Evolutionary conservation across 139 green algal species (phyloP).

Genomic region (Yamagishiella unicocca): DNA sequence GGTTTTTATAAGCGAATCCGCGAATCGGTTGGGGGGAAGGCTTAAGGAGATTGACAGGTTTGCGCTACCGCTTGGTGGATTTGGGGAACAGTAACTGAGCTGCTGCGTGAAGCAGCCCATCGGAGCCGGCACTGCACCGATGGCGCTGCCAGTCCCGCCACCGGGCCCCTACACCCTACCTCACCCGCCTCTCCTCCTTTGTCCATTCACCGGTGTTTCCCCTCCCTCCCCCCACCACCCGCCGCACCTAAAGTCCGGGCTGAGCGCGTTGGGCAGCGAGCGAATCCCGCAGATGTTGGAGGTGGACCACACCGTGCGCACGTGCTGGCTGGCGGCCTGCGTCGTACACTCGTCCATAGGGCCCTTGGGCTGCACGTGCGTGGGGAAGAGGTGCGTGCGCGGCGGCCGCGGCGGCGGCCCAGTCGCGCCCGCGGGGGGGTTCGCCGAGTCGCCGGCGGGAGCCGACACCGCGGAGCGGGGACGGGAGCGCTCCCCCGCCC

Average conservation of each 20-base stretch:
- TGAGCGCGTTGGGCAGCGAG: constrained; percentile 37
- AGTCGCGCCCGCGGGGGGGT: neutral
- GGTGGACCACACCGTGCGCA: constrained; percentile 34
- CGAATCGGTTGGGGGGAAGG: too few relatives aligned
- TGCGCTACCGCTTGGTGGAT: too few relatives aligned
- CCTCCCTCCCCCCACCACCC: neutral
- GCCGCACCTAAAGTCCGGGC: constrained; percentile 31
- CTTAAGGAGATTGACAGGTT: too few relatives aligned
- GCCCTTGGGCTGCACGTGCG: constrained; percentile 34
- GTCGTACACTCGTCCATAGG: constrained; percentile 12
- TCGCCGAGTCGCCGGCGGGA: neutral
- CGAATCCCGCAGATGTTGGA: constrained; percentile 34
- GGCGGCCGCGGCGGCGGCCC: neutral
- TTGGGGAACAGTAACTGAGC: too few relatives aligned
- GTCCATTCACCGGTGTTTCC: neutral
- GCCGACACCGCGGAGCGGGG: neutral
- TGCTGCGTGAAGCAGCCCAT: too few relatives aligned
- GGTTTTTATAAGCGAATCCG: too few relatives aligned
- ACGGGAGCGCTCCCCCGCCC: neutral
- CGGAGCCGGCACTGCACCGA: too few relatives aligned
- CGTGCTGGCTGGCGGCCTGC: constrained; percentile 32
- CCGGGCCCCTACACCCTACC: too few relatives aligned
- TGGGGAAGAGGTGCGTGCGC: constrained; percentile 3
- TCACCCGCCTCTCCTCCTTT: neutral
- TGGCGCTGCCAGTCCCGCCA: too few relatives aligned